phyloP scores from a whole-genome alignment of 345 rosid genomes.

The Citrus trifoliata region DNA sequence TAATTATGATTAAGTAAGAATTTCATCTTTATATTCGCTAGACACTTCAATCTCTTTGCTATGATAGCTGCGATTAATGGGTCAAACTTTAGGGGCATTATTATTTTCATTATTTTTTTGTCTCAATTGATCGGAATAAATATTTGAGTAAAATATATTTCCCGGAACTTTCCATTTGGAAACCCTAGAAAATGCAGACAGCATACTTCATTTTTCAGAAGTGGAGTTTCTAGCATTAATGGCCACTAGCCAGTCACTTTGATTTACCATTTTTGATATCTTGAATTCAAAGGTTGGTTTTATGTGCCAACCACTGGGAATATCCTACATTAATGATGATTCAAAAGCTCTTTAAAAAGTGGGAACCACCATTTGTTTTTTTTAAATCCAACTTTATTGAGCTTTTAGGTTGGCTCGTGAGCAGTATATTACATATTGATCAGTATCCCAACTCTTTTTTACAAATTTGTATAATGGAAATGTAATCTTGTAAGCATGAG shows the following conservation, averaged over 20 bases:
- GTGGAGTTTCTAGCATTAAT: conserved; percentile 16
- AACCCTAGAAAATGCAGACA: conserved; percentile 4
- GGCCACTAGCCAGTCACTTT: conserved; percentile 21
- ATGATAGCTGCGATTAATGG: too few relatives aligned
- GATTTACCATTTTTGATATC: neutral
- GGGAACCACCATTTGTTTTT: conserved; percentile 23
- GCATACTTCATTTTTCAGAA: conserved; percentile 3
- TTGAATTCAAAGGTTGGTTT: conserved; percentile 21
- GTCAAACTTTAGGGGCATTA: too few relatives aligned
- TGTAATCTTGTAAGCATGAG: conserved; percentile 24
- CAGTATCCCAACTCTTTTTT: neutral
- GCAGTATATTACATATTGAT: neutral
- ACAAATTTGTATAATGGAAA: conserved; percentile 2
- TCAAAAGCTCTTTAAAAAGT: conserved; percentile 22
- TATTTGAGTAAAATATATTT: neutral
- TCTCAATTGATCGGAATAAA: neutral
- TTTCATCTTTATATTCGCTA: too few relatives aligned
- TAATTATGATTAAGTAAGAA: too few relatives aligned
- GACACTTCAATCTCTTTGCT: too few relatives aligned
- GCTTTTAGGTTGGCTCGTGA: conserved; percentile 4
- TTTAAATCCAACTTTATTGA: neutral
- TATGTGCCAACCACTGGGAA: conserved; percentile 26
- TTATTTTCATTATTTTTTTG: too few relatives aligned
- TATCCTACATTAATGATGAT: conserved; percentile 26
- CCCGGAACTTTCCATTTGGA: conserved; percentile 13